Base-by-base conservation (phyloP, 2,329 filamentous ascomycete genomes). In the Aureobasidium sp. region DNA sequence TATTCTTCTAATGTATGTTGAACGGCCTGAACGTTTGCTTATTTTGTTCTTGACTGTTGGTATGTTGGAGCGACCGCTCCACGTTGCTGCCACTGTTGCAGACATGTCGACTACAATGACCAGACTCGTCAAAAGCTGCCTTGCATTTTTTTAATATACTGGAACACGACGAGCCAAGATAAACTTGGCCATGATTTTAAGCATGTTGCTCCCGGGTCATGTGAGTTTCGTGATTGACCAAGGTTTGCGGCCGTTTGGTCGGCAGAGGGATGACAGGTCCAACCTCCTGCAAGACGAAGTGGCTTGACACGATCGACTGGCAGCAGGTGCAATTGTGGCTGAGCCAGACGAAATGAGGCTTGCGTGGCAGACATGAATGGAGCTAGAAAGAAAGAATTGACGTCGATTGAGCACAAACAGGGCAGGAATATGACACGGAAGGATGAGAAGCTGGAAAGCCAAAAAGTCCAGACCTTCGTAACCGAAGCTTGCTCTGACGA, bases 301-400 rank as follows among this genome's bases (percentile, higher is more conserved):
- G 51, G 51, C 51, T 55, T 55, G 51, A 55, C 51, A 51, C 15
- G 45, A 34, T 27, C 27, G 22, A 36, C 29, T 2, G 12, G n/a
- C 29, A 55, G 51, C 36, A 53, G 12, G 12, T 12, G 27, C 36
- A 37, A 34, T 29, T 29, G 51, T 55, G 51, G 51, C 51, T 55
- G 29, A 37, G 41, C 51, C 41, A 55, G n/a, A 55, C 25, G 53
- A 57, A 41, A 45, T 44, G 53, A 57, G 53, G 53, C 53, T 57
- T 45, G 41, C 53, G 53, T 57, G 53, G 53, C 52, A 56, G 51
- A 15, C 14, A 41, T 20, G 17, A 39, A 56, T n/a, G 36, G 14
- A 41, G 51, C 51, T 53, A 34, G 49, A 17, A 4, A 51, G 47
- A 52, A 36, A n/a, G 4, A 12, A 55, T 55, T 55, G 51, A 55